A percentile compares a stretch with the other conserved stretches of the same genome.
Evolutionary conservation across 1,139 yeast genomes (phyloP).

Genomic region (Yamadazyma epiphylla): DNA sequence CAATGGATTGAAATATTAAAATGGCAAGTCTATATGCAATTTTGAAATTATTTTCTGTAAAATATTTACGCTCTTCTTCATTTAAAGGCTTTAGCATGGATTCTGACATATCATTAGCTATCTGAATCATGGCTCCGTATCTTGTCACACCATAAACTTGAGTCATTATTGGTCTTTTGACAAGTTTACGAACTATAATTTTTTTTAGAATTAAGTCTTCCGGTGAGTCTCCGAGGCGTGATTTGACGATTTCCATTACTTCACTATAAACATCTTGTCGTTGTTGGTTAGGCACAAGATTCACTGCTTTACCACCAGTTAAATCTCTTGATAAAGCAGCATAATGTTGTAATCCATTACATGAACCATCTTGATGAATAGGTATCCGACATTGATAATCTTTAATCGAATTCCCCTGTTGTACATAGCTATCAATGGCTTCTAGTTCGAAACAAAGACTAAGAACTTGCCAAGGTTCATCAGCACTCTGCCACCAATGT

Average conservation of each 20-base stretch:
- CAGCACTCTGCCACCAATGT: slow-evolving; percentile 38
- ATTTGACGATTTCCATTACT: slow-evolving; percentile 26
- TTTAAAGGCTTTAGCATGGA: slow-evolving; percentile 6
- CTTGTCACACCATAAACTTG: slow-evolving; percentile 45
- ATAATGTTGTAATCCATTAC: slow-evolving; percentile 84
- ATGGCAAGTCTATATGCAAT: slow-evolving; percentile 22
- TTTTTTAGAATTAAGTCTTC: slow-evolving; percentile 15
- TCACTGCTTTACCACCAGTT: slow-evolving; percentile 38
- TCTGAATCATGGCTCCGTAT: slow-evolving; percentile 35
- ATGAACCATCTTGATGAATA: slow-evolving; percentile 67
- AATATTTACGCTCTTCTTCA: slow-evolving; percentile 4
- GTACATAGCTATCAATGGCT: slow-evolving; percentile 15
- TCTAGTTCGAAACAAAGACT: slow-evolving; percentile 33
- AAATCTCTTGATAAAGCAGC: slow-evolving; percentile 36
- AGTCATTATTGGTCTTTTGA: slow-evolving; percentile 47
- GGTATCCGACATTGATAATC: slow-evolving; percentile 33
- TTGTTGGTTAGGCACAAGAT: slow-evolving; percentile 17
- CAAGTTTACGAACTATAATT: slow-evolving; percentile 28
- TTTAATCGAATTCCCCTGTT: slow-evolving; percentile 15
- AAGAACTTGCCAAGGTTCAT: slow-evolving; percentile 41
- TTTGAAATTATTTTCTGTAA: slow-evolving; percentile 1
- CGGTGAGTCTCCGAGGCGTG: slow-evolving; percentile 11
- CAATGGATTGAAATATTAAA: slow-evolving; percentile 28
- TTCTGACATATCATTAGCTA: slow-evolving; percentile 16
- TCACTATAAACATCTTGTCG: slow-evolving; percentile 35